Evolutionary conservation across 768 basidiomycete genomes (phyloP).

Genomic region (Phaeotremella fagi): DNA sequence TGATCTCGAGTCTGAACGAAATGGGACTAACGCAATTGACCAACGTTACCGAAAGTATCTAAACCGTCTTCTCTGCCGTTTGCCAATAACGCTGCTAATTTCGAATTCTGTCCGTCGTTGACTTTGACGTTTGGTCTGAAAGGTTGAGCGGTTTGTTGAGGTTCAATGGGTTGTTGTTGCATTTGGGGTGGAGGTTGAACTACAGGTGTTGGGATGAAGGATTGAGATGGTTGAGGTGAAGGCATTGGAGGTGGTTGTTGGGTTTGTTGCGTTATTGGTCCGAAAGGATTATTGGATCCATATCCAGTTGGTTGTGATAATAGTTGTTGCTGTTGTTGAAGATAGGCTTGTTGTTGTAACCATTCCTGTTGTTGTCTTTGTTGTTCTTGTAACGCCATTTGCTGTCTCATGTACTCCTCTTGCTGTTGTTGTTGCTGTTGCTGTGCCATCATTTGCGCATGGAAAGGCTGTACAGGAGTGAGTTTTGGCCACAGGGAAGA

Average conservation of each 20-base stretch:
- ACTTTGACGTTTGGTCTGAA: constrained; percentile 30
- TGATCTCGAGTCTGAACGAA: constrained; percentile 8
- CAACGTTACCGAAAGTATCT: constrained; percentile 93
- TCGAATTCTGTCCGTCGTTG: constrained; percentile 65
- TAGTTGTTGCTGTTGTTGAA: constrained; percentile 36
- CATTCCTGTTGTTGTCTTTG: constrained; percentile 49
- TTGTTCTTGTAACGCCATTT: constrained; percentile 50
- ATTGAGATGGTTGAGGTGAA: constrained; percentile 50
- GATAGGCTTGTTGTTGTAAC: constrained; percentile 40
- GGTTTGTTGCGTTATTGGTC: constrained; percentile 49
- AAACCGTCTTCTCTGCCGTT: constrained; percentile 74
- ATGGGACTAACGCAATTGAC: constrained; percentile 58
- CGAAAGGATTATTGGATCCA: constrained; percentile 96
- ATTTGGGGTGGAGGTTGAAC: constrained; percentile 44
- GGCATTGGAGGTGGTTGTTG: constrained; percentile 38
- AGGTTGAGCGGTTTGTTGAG: constrained; percentile 49
- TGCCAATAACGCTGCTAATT: constrained; percentile 76
- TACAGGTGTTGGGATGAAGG: constrained; percentile 46
- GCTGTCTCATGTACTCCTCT: constrained; percentile 52
- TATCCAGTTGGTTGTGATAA: constrained; percentile 49
- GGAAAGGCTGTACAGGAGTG: constrained; percentile 52
- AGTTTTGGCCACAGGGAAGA: no score
- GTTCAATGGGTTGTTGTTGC: constrained; percentile 50
- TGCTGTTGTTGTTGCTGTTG: constrained; percentile 57
- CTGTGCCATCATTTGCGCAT: constrained; percentile 80